Conservation (phyloP, 2,329 filamentous ascomycete genomes). For the Ophiosphaerella herpotricha region DNA sequence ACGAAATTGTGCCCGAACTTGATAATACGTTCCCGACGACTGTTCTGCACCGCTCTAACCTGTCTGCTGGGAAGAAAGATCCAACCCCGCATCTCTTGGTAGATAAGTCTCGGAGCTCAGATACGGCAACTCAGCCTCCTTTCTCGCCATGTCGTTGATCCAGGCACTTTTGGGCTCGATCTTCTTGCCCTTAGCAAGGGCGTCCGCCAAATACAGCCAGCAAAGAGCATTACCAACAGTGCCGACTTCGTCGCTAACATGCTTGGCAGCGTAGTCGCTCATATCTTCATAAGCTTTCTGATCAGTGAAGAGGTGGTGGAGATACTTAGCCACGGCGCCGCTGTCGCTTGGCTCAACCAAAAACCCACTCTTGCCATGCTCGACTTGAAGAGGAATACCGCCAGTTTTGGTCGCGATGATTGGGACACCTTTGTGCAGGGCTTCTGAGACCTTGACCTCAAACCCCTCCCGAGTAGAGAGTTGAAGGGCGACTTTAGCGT, state of each 20-base stretch:
- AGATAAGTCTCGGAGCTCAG: no score
- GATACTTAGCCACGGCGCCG: constrained; percentile 61
- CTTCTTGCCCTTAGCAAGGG: constrained; percentile 62
- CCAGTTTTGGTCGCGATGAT: constrained; percentile 76
- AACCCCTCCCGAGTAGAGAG: constrained; percentile 83
- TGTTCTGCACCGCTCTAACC: no score
- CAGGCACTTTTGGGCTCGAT: constrained; percentile 66
- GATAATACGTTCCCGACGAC: no score
- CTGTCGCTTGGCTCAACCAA: constrained; percentile 72
- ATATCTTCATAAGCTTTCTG: constrained; percentile 68
- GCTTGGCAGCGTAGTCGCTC: constrained; percentile 64
- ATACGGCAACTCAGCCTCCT: no score
- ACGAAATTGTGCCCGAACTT: no score
- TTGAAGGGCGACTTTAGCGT: constrained; percentile 74
- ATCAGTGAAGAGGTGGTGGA: constrained; percentile 70
- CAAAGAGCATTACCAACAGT: constrained; percentile 77
- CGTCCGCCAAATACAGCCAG: constrained; percentile 78
- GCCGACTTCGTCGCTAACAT: constrained; percentile 80
- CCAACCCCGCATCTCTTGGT: no score
- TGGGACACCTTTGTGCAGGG: constrained; percentile 77
- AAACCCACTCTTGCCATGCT: constrained; percentile 73
- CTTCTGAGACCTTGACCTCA: constrained; percentile 85
- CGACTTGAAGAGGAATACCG: constrained; percentile 78
- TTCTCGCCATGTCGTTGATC: constrained; percentile 74
- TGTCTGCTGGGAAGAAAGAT: no score